Evolutionary conservation across 306 rosid species (phyloP).

Genomic region (Medicago truncatula): DNA sequence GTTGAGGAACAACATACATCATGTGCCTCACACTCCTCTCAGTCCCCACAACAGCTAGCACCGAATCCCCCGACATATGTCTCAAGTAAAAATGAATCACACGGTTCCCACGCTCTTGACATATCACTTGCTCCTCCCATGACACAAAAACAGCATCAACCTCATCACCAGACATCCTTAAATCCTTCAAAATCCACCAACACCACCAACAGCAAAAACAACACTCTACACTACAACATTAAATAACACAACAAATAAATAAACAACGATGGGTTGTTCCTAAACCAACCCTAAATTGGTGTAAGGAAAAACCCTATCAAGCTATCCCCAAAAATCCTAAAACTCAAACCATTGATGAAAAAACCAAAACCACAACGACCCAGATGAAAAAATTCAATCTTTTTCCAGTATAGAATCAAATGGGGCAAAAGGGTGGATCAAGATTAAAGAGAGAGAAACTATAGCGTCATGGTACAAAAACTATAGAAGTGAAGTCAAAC

Average conservation of each 20-base stretch:
- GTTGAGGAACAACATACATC: constrained; percentile 73
- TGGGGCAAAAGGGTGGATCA: constrained; percentile 39
- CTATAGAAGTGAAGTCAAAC: constrained; percentile 50
- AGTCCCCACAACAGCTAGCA: constrained; percentile 79
- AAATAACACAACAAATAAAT: constrained; percentile 29
- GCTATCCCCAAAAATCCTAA: constrained; percentile 14
- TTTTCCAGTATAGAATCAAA: constrained; percentile 13
- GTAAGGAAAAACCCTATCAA: constrained; percentile 38
- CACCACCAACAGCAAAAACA: constrained; percentile 30
- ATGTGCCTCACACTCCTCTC: constrained; percentile 93
- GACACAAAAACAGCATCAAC: constrained; percentile 56
- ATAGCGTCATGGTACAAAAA: constrained; percentile 10
- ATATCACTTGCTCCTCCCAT: constrained; percentile 84
- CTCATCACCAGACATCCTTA: constrained; percentile 50
- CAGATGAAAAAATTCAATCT: not conserved
- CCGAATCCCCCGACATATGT: constrained; percentile 58
- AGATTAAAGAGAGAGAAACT: not conserved
- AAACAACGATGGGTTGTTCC: constrained; percentile 20
- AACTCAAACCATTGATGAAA: constrained; percentile 38
- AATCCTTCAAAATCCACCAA: not conserved
- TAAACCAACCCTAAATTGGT: constrained; percentile 38
- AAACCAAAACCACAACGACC: constrained; percentile 16
- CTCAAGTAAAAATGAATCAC: constrained; percentile 75
- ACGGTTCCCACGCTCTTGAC: constrained; percentile 79
- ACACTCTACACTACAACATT: constrained; percentile 38